These are phyloP conservation scores for Pseudogymnoascus sp. DNA, from an alignment of 2,329 filamentous ascomycete species.

Conservation along the genomic window DNA sequence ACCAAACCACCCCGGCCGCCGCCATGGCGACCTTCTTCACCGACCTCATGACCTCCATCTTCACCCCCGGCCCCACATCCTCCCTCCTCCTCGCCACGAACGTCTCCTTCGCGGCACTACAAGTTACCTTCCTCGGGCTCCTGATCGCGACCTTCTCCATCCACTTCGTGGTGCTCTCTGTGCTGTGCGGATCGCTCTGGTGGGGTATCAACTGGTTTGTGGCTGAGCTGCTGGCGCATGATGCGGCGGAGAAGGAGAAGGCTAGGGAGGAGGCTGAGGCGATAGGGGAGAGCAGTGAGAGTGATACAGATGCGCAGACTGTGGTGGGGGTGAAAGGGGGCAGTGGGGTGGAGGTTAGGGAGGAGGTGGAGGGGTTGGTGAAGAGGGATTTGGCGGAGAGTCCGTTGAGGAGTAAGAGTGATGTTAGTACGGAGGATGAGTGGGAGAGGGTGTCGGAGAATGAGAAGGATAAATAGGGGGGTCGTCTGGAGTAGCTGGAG, in stretches of 20 bases:
- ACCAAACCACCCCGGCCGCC: background rate
- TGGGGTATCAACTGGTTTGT: slow-evolving; percentile 97
- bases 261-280: slow-evolving; percentile 36
- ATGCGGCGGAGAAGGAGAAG: slow-evolving; percentile 36
- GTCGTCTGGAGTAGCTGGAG: slow-evolving; percentile 10
- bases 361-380: slow-evolving; percentile 9
- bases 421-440: slow-evolving; percentile 84
- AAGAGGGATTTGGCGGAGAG: slow-evolving; percentile 22
- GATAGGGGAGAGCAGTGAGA: slow-evolving; percentile 28
- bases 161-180: slow-evolving; percentile 78
- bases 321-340: slow-evolving; percentile 37
- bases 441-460: slow-evolving; percentile 91
- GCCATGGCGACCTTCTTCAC: slow-evolving; percentile 58
- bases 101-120: slow-evolving; percentile 77
- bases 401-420: slow-evolving; percentile 43
- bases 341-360: slow-evolving; percentile 22
- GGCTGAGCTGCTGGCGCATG: slow-evolving; percentile 48
- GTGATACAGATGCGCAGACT: slow-evolving; percentile 44
- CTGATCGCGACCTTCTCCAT: slow-evolving; percentile 77
- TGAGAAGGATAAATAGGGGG: slow-evolving; percentile 50
- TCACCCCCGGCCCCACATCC: slow-evolving; percentile 84
- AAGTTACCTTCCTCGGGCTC: slow-evolving; percentile 68
- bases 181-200: slow-evolving; percentile 78
- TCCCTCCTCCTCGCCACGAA: slow-evolving; percentile 87
- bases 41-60: slow-evolving; percentile 86